phyloP scores from a whole-genome alignment of 2,329 filamentous ascomycete genomes.

The Cladophialophora yegresii region DNA sequence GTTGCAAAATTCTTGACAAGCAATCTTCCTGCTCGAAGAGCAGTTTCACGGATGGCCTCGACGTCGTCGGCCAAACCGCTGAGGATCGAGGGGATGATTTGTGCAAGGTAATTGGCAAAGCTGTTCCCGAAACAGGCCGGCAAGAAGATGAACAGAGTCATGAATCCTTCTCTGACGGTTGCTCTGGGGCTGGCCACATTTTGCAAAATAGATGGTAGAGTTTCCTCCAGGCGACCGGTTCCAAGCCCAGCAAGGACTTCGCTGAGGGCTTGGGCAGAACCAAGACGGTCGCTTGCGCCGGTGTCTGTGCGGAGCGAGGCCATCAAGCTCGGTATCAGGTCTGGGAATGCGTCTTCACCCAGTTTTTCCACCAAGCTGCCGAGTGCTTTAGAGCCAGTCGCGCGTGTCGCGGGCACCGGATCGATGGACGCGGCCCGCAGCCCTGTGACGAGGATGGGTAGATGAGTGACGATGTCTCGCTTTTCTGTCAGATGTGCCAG shows the following conservation, averaged over 20 bases:
- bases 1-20: slow-evolving; percentile 98
- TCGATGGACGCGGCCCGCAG: slow-evolving; percentile 88
- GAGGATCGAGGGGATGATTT: slow-evolving; percentile 93
- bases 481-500: slow-evolving; percentile 95
- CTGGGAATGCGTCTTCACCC: slow-evolving; percentile 92
- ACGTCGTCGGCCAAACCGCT: slow-evolving; percentile 92
- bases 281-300: slow-evolving; percentile 90
- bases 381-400: slow-evolving; percentile 91
- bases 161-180: slow-evolving; percentile 93
- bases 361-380: slow-evolving; percentile 98
- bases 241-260: slow-evolving; percentile 95
- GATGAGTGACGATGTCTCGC: slow-evolving; percentile 85
- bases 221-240: slow-evolving; percentile 90
- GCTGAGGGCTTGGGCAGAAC: slow-evolving; percentile 92
- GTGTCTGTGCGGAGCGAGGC: slow-evolving; percentile 95
- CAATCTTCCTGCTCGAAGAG: slow-evolving; percentile 85
- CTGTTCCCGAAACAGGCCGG: slow-evolving; percentile 99
- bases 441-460: slow-evolving; percentile 89
- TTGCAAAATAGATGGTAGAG: slow-evolving; percentile 90
- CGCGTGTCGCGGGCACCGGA: slow-evolving; percentile 92
- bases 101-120: slow-evolving; percentile 91
- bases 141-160: slow-evolving; percentile 99
- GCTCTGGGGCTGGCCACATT: slow-evolving; percentile 91
- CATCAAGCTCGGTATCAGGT: slow-evolving; percentile 97
- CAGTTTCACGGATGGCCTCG: slow-evolving; percentile 95